Percentiles rank a stretch among this genome's conserved stretches.
Evolutionary conservation across 2,329 filamentous ascomycete species (phyloP).

Genomic region (Ophiosphaerella narmari): DNA sequence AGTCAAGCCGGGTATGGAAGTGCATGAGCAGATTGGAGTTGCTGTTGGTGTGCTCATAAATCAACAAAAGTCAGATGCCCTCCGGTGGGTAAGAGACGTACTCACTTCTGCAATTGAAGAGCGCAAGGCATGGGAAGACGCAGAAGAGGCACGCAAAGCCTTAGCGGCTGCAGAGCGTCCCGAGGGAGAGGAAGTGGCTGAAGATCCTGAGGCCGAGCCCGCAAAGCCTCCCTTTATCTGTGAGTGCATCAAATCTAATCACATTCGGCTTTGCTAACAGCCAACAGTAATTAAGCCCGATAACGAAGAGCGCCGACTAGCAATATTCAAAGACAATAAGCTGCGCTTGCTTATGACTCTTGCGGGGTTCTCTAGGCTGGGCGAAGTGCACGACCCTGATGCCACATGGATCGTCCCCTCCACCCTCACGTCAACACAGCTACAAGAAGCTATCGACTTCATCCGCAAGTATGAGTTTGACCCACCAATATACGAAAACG

Average conservation of each 20-base stretch:
- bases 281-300: conserved; percentile 56
- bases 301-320: conserved; percentile 67
- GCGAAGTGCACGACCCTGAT: conserved; percentile 72
- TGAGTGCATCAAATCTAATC: conserved; percentile 13
- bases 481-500: conserved; percentile 77
- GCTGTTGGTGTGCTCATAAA: conserved; percentile 80
- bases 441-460: conserved; percentile 70
- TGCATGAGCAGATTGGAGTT: conserved; percentile 72
- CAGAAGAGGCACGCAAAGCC: conserved; percentile 64
- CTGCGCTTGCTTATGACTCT: conserved; percentile 83
- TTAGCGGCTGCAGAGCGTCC: conserved; percentile 39
- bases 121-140: conserved; percentile 76
- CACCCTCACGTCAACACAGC: conserved; percentile 63
- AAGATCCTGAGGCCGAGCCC: conserved; percentile 40
- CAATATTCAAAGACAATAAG: conserved; percentile 88
- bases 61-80: conserved; percentile 73
- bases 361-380: conserved; percentile 69
- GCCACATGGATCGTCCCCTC: conserved; percentile 79
- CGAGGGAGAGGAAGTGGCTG: conserved; percentile 31
- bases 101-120: conserved; percentile 72
- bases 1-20: conserved; percentile 72
- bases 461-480: conserved; percentile 80
- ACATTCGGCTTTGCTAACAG: conserved; percentile 27
- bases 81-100: conserved; percentile 81
- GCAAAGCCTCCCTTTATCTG: conserved; percentile 52